A percentile compares a stretch with the other conserved stretches of the same genome.
Conservation (phyloP, 2,329 filamentous ascomycete genomes). For the Clarireedia homoeocarpa region DNA sequence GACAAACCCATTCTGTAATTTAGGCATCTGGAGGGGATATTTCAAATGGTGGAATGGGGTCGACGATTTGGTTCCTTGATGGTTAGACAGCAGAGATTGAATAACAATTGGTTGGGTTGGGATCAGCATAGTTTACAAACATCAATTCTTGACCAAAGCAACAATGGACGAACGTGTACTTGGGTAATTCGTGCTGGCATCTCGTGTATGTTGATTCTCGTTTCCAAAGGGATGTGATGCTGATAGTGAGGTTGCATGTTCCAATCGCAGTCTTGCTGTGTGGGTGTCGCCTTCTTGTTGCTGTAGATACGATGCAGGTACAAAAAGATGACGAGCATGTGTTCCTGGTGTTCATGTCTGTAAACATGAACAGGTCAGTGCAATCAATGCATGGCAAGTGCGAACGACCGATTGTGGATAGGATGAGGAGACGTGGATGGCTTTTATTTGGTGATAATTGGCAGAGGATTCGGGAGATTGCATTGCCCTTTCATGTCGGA, state of each 20-base stretch:
- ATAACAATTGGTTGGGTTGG: neutral
- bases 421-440: neutral
- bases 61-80: neutral
- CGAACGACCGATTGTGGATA: neutral
- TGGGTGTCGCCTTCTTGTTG: neutral
- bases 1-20: conserved; percentile 6
- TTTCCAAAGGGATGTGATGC: neutral
- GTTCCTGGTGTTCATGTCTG: neutral
- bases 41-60: neutral
- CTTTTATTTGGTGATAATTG: neutral
- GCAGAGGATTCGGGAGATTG: neutral
- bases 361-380: neutral
- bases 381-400: neutral
- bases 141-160: neutral
- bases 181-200: too few species aligned
- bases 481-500: too few species aligned
- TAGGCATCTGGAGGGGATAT: neutral
- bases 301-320: neutral
- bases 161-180: neutral
- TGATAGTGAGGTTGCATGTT: neutral
- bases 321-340: neutral
- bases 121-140: neutral
- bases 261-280: neutral
- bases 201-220: neutral
- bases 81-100: neutral